Conservation (phyloP, 768 basidiomycete species). For the Lactarius hengduanensis region DNA sequence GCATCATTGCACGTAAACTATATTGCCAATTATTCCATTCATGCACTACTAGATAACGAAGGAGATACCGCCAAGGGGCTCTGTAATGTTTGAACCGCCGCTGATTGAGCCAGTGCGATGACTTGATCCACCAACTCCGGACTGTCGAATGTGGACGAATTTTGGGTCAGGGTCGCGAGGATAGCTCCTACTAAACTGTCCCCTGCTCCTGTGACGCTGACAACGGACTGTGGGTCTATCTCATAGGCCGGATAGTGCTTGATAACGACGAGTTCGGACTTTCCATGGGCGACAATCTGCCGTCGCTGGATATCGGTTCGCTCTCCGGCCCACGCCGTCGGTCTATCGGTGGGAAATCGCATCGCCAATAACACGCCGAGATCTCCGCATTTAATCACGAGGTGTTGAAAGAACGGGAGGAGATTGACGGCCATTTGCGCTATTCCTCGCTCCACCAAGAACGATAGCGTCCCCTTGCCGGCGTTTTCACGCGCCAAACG, state of each 20-base stretch:
- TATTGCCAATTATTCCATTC: constrained; percentile 9
- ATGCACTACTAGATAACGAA: constrained; percentile 41
- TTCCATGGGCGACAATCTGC: constrained; percentile 51
- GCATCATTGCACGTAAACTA: constrained; percentile 1
- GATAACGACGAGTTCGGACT: constrained; percentile 51
- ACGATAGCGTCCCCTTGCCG: constrained; percentile 51
- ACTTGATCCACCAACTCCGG: constrained; percentile 44
- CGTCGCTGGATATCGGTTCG: constrained; percentile 48
- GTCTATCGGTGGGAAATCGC: constrained; percentile 45
- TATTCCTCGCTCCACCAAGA: constrained; percentile 67
- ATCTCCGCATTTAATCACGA: constrained; percentile 84
- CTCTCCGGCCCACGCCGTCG: constrained; percentile 52
- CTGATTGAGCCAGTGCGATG: constrained; percentile 60
- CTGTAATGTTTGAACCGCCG: constrained; percentile 59
- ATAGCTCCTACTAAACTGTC: constrained; percentile 87
- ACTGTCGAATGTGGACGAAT: constrained; percentile 46
- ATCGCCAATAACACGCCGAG: constrained; percentile 64
- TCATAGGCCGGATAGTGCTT: constrained; percentile 69
- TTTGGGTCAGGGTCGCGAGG: constrained; percentile 56
- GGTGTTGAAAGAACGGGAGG: constrained; percentile 79
- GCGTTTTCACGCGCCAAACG: constrained; percentile 51
- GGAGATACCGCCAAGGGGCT: constrained; percentile 67
- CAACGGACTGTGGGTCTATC: constrained; percentile 36
- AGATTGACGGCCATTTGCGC: constrained; percentile 80
- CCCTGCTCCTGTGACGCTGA: constrained; percentile 90